Percentiles rank a stretch among this genome's conserved stretches.
phyloP scores from a whole-genome alignment of 176 grass and related monocot species.

The Oryza glaberrima region DNA sequence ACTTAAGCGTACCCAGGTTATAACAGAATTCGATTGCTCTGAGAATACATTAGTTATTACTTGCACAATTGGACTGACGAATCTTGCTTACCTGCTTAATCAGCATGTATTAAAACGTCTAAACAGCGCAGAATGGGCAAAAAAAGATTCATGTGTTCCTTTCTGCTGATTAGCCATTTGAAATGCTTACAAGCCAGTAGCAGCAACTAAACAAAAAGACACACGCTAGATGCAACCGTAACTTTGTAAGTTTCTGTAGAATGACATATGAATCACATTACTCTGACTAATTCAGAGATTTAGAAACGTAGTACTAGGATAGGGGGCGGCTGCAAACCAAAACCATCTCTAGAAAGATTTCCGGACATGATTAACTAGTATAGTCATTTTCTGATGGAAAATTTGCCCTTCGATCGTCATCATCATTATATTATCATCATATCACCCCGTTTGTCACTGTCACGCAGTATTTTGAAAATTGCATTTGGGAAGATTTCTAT shows the following conservation, averaged over 20 bases:
- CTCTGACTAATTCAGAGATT: neutral
- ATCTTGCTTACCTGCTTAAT: neutral
- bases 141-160: neutral
- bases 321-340: neutral
- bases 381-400: neutral
- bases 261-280: neutral
- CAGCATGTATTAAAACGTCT: neutral
- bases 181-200: neutral
- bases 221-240: neutral
- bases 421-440: neutral
- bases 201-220: neutral
- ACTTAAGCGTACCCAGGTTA: neutral
- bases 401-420: neutral
- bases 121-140: neutral
- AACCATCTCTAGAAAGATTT: neutral
- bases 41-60: neutral
- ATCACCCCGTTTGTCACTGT: neutral
- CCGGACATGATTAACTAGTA: neutral
- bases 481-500: neutral
- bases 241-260: neutral
- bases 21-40: neutral
- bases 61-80: neutral
- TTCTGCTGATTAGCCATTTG: neutral
- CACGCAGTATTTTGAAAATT: neutral
- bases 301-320: neutral